Evolutionary conservation across 768 basidiomycete genomes (phyloP).

Genomic region (Mycena rebaudengoi): DNA sequence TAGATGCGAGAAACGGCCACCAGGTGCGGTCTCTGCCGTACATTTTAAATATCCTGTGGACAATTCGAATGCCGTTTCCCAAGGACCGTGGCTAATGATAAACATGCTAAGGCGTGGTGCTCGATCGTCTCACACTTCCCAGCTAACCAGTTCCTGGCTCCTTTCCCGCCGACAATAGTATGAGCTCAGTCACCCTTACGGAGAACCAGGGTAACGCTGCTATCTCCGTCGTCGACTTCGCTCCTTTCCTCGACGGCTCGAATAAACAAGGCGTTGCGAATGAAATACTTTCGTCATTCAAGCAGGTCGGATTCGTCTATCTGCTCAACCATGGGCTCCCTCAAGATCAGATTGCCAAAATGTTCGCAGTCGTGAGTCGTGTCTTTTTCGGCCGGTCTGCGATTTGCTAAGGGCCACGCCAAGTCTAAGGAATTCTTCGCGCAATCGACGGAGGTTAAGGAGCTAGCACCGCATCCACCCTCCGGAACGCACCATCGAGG

Average conservation of each 20-base stretch:
- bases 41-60: too few species aligned
- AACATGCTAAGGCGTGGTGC: too few species aligned
- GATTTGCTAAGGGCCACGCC: background rate
- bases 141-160: too few species aligned
- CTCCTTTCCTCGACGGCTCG: slow-evolving; percentile 37
- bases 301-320: slow-evolving; percentile 41
- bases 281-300: slow-evolving; percentile 40
- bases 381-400: background rate
- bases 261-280: slow-evolving; percentile 37
- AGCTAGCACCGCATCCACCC: slow-evolving; percentile 45
- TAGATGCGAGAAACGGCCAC: too few species aligned
- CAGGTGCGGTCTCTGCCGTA: too few species aligned
- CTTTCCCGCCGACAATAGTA: slow-evolving; percentile 1
- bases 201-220: background rate
- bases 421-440: slow-evolving; percentile 43
- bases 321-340: slow-evolving; percentile 41
- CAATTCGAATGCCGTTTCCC: too few species aligned
- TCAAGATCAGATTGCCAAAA: slow-evolving; percentile 33
- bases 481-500: slow-evolving; percentile 44
- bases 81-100: too few species aligned
- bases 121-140: too few species aligned
- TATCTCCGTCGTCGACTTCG: slow-evolving; percentile 35
- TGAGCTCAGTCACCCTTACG: background rate
- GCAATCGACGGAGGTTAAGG: slow-evolving; percentile 37
- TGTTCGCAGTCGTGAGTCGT: slow-evolving; percentile 42